phyloP scores from a whole-genome alignment of 1,284 basidiomycete species.

The Butyriboletus appendiculatus region DNA sequence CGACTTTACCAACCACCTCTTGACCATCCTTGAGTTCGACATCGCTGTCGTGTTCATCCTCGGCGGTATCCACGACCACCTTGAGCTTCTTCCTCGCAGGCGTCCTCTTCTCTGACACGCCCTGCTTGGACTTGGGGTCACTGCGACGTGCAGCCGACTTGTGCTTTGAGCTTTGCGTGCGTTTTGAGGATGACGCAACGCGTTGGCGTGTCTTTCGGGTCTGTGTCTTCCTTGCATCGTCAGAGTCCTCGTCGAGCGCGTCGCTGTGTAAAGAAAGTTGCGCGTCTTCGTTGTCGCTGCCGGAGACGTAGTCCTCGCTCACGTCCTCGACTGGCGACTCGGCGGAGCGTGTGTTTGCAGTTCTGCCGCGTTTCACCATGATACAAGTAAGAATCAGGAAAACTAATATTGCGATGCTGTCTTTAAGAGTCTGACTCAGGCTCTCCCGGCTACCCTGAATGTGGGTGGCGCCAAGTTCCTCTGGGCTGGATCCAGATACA shows the following conservation, averaged over 20 bases:
- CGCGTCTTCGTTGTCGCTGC: slow-evolving; percentile 13
- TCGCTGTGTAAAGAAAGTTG: slow-evolving; percentile 43
- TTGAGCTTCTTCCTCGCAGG: slow-evolving; percentile 24
- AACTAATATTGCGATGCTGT: background rate
- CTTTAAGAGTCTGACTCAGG: background rate
- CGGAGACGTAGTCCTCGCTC: slow-evolving; percentile 12
- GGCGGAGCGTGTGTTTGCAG: background rate
- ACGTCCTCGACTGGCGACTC: slow-evolving; percentile 8
- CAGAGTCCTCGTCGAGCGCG: slow-evolving; percentile 46
- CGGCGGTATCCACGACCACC: slow-evolving; percentile 28
- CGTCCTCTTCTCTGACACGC: slow-evolving; percentile 9
- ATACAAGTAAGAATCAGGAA: background rate
- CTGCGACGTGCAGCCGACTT: slow-evolving; percentile 3
- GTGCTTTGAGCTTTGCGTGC: slow-evolving; percentile 2
- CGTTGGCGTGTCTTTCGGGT: slow-evolving; percentile 22
- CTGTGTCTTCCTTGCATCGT: background rate
- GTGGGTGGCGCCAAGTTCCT: background rate
- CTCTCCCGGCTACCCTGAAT: background rate
- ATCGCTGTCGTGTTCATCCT: slow-evolving; percentile 41
- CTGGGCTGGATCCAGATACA: background rate
- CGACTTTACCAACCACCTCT: slow-evolving; percentile 66
- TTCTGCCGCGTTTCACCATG: slow-evolving; percentile 21
- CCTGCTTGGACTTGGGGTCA: slow-evolving; percentile 16
- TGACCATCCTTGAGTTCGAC: slow-evolving; percentile 64
- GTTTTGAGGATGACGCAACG: slow-evolving; percentile 12